phyloP scores from a whole-genome alignment of 148 eudicot species.

The Silene conica region DNA sequence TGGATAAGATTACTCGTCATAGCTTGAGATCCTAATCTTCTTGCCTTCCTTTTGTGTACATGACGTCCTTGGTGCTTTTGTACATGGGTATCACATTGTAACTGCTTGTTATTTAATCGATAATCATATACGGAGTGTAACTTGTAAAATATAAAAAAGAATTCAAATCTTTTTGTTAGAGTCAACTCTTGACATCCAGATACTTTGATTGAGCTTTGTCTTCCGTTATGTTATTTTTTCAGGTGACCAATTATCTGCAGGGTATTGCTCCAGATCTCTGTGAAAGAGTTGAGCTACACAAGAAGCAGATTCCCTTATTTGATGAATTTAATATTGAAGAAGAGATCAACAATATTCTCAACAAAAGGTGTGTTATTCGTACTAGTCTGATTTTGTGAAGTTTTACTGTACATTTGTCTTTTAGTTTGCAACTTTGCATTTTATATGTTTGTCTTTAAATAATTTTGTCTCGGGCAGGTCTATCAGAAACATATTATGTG shows the following conservation, averaged over 20 bases:
- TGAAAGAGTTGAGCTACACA: constrained; percentile 77
- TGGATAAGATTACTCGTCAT: too few species aligned
- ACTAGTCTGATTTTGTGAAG: background rate
- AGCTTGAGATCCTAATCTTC: too few species aligned
- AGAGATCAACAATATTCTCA: constrained; percentile 81
- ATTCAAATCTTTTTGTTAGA: constrained; percentile 4
- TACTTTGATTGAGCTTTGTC: background rate
- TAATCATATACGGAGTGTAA: background rate
- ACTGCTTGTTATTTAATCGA: too few species aligned
- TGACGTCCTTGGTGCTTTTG: too few species aligned
- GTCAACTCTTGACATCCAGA: background rate
- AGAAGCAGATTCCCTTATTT: constrained; percentile 69
- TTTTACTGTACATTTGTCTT: background rate
- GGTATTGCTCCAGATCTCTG: constrained; percentile 90
- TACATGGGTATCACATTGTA: too few species aligned
- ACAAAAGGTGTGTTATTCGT: constrained; percentile 59
- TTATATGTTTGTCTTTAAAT: background rate
- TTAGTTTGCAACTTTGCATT: background rate
- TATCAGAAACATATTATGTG: background rate
- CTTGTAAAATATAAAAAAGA: background rate
- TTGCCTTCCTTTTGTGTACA: too few species aligned
- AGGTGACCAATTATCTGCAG: constrained; percentile 96
- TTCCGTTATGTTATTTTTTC: constrained; percentile 13
- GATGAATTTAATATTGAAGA: constrained; percentile 82
- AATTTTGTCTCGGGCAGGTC: background rate